Base-by-base conservation (phyloP, 2,329 filamentous ascomycete genomes). In the Fusarium sp. region DNA sequence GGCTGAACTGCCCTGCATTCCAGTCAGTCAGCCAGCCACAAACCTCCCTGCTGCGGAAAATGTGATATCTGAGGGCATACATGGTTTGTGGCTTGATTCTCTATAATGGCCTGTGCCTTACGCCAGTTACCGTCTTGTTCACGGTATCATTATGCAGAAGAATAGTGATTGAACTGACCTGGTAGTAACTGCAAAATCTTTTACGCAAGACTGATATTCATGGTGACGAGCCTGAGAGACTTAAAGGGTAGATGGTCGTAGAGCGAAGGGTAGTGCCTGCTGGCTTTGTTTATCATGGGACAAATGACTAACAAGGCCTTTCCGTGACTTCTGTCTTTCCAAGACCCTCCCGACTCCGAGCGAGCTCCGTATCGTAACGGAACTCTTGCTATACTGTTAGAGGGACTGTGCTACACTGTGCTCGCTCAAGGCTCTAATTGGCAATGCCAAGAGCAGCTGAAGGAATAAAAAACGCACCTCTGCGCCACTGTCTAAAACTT, bases 21-120 rank as follows among this genome's bases (percentile, higher is more conserved):
- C 19, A 21, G 25, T 2, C 19, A 16, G 6, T 7, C 25, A 30
- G 25, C 25, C 44, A 30, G 44, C 44, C 19, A 47, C 25, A 21
- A 10, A 7, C 19, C 25, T 47, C 44, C 44, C 9, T 47, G 19
- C 13, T 3, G 19, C 5, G 12, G 15, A 21, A 30, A 30, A 47
- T 47, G 25, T 47, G 44, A 47, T 30, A 21, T 16, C 19, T 30
- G 12, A 28, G 8, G 10, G 11, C 18, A 46, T 8, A 15, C 2
- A 15, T 19, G 9, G 18, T 28, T 15, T 10, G 8, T 4, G 25
- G 5, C 6, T 46, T 16, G n/a, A 7, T 25, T 7, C 0, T 18
- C 9, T 8, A 9, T 7, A 11, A 5, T 18, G 23, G 6, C 9
- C 9, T 11, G 9, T 23, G 21, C 1, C 13, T 15, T 9, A 23